Percentiles rank a stretch among this genome's conserved stretches.
Conservation (phyloP, 2,329 filamentous ascomycete genomes). For the Beauveria varroae region DNA sequence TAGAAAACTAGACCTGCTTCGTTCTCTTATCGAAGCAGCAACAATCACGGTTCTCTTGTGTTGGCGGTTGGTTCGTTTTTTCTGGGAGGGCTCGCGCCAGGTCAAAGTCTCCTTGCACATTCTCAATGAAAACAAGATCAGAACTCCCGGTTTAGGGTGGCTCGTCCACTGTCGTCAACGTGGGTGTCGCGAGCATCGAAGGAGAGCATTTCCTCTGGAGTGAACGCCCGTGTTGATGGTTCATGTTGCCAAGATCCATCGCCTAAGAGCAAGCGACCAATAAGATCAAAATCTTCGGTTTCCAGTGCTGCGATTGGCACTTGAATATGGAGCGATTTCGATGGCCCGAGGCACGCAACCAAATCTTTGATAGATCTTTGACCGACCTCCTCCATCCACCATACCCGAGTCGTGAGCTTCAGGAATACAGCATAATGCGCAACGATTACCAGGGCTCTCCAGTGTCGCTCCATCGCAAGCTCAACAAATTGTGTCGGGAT, state of each 20-base stretch:
- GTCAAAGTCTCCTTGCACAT: not conserved
- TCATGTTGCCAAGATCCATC: not conserved
- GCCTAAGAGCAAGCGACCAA: not conserved
- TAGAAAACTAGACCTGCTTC: not conserved
- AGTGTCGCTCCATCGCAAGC: slow-evolving; percentile 32
- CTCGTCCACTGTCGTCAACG: not conserved
- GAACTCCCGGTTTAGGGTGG: not conserved
- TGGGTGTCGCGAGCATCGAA: not conserved
- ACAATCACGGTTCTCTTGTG: not conserved
- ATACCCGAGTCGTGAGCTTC: slow-evolving; percentile 34
- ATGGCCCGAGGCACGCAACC: slow-evolving; percentile 26
- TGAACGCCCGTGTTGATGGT: not conserved
- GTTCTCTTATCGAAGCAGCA: not conserved
- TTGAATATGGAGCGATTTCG: slow-evolving; percentile 34
- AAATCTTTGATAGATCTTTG: slow-evolving; percentile 40
- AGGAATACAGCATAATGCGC: slow-evolving; percentile 45
- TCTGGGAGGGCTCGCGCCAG: not conserved
- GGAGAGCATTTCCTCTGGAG: not conserved
- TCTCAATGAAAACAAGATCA: not conserved
- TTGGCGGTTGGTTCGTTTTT: too few species aligned
- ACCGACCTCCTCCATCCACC: slow-evolving; percentile 44
- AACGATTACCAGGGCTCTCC: slow-evolving; percentile 43
- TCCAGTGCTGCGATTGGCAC: slow-evolving; percentile 33
- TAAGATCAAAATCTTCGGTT: slow-evolving; percentile 18
- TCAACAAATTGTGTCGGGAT: slow-evolving; percentile 37